Base-by-base conservation (phyloP, 1,139 yeast species). In the Eremothecium coryli region DNA sequence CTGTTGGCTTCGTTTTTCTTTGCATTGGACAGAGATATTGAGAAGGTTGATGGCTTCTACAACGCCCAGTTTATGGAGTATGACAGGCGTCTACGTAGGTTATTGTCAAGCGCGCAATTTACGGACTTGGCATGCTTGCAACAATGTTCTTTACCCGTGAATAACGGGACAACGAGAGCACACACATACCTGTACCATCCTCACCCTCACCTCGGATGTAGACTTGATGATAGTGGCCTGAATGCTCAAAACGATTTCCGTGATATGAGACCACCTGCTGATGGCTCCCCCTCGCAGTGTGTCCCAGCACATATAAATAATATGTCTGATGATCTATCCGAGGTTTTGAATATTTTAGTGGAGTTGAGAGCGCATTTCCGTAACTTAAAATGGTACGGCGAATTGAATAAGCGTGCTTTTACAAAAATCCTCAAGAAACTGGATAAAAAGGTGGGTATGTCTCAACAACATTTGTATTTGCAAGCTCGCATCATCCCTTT, bases 381-480 rank as follows among this genome's bases (percentile, higher is more conserved):
- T 39, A 86, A 86, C 58, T 65, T 90, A 53, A 79, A 79, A 55
- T 88, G 97, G 95, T 90, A 75, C 56, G 93, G 94, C 12, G 97
- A 88, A 49, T 71, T 88, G 50, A 90, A 90, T 62, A 85, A 82
- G 55, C 77, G 90, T 42, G 98, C 95, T 0, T 82, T 86, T 50
- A 71, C 76, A 38, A 90, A 90, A 63, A 90, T 90, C 45, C 66
- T 90, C 54, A 90, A 90, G 62, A 86, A 86, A 52, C 68, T 86
- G 47, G 97, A 90, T 56, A 90, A 90, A 63, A 85, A 85, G 55
- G 67, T 80, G 38, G 82, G 88, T 9, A 73, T 78, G 16, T 65
- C 68, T 42, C 76, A 80, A 40, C 84, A 81, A 56, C 73, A 73
- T 31, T 64, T 70, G 21, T 86, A 82, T 51, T 62, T 86, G 40